Conservation (phyloP, 306 rosid genomes). For the Sphenostylis stenocarpa region DNA sequence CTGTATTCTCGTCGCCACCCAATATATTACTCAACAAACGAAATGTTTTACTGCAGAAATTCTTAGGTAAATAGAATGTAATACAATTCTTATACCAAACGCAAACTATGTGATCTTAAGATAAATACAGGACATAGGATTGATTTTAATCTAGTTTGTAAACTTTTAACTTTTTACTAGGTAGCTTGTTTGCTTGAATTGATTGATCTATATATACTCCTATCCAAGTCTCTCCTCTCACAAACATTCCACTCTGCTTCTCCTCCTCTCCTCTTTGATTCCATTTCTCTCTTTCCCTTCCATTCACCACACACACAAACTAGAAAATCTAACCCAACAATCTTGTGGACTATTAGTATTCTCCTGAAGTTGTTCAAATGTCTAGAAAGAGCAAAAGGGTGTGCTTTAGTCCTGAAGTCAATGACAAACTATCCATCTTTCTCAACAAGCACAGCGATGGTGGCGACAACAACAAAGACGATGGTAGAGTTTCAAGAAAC, state of each 20-base stretch:
- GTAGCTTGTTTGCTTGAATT: slow-evolving; percentile 19
- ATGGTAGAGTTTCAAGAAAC: slow-evolving; percentile 21
- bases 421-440: slow-evolving; percentile 45
- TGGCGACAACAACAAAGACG: background rate
- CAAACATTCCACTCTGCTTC: slow-evolving; percentile 11
- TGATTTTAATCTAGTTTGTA: background rate
- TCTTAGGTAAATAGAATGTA: background rate
- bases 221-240: slow-evolving; percentile 34
- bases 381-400: slow-evolving; percentile 58
- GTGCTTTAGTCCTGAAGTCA: slow-evolving; percentile 74
- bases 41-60: background rate
- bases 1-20: background rate
- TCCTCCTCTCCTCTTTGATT: background rate
- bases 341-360: background rate
- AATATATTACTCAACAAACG: background rate
- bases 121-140: background rate
- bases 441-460: slow-evolving; percentile 29
- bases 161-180: slow-evolving; percentile 23
- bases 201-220: slow-evolving; percentile 40
- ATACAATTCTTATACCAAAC: background rate
- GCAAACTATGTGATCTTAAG: background rate
- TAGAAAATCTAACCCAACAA: background rate
- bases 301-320: background rate
- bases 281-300: slow-evolving; percentile 14
- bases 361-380: slow-evolving; percentile 35